Base-by-base conservation (phyloP, 2,329 filamentous ascomycete genomes). In the Fusarium setosum region DNA sequence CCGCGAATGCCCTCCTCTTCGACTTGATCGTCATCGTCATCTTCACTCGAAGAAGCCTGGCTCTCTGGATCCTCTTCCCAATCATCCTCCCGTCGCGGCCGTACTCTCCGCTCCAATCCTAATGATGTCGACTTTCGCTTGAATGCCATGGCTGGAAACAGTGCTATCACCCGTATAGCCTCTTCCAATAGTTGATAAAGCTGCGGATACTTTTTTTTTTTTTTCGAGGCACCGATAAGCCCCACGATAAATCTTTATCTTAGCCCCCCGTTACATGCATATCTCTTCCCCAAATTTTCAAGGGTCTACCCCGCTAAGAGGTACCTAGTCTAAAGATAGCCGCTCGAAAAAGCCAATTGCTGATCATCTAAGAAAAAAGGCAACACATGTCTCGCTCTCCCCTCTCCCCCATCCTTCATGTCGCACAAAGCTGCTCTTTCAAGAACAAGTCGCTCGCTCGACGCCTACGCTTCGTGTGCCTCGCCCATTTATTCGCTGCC, bases 41-140 rank as follows among this genome's bases (percentile, higher is more conserved):
- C 73, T 23, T 64, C 66, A 15, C 69, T 70, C 21, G 68, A 70
- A 37, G 67, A 70, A n/a, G 63, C 63, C 10, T 75, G 76, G 13
- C 75, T 77, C 67, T 75, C 77, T 52, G 74, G 62, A 21, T 81
- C 79, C 6, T 75, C 62, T 35, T 82, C 77, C 68, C 78, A 80
- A 50, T 82, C 77, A 23, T 83, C 81, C 24, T 84, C 79, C 26
- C 73, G 79, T 45, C 82, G 75, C 2, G 79, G 76, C 32, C 80
- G 79, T 2, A 84, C 82, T 38, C 81, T 77, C 56, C 81, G 76
- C 60, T 81, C 78, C 3, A 83, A 71, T 11, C 75, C 77, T 7
- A 72, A 37, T 1, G 74, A 72, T 2, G 77, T 74, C 4, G 74
- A 52, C 68, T 82, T 84, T 37, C 84, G 78, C 59, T 79, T 78